Conservation (phyloP, 2,329 filamentous ascomycete genomes). For the Aquanectria penicillioides region DNA sequence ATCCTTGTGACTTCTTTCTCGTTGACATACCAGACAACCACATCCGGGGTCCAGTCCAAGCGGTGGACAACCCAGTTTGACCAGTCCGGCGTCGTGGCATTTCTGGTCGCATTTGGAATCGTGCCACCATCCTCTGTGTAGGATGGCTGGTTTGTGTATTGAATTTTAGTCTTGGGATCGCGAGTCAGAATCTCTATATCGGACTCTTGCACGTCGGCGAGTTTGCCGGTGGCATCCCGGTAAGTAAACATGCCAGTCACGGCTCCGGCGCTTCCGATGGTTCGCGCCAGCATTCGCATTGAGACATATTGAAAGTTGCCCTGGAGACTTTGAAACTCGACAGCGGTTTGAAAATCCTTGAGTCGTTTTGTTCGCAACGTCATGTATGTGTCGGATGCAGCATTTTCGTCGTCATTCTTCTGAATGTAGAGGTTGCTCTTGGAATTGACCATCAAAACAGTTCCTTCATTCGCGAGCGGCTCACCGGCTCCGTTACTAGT, state of each 20-base stretch:
- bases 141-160: constrained; percentile 69
- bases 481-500: constrained; percentile 36
- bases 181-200: constrained; percentile 62
- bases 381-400: constrained; percentile 51
- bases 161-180: constrained; percentile 52
- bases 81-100: constrained; percentile 59
- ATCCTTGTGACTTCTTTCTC: constrained; percentile 58
- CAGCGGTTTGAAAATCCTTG: constrained; percentile 53
- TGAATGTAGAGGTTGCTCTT: constrained; percentile 57
- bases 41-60: constrained; percentile 65
- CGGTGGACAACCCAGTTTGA: constrained; percentile 65
- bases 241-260: constrained; percentile 64
- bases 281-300: constrained; percentile 59
- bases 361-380: constrained; percentile 57
- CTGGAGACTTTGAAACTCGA: constrained; percentile 55
- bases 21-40: constrained; percentile 65
- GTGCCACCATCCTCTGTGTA: constrained; percentile 55
- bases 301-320: constrained; percentile 40
- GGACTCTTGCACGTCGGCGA: constrained; percentile 56
- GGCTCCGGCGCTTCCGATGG: constrained; percentile 56
- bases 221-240: constrained; percentile 43
- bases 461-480: constrained; percentile 31
- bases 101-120: constrained; percentile 55
- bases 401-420: constrained; percentile 45
- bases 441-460: constrained; percentile 49